These are phyloP conservation scores for Chytridium lagenaria DNA, from an alignment of 371 early-diverging fungal species.

Conservation along the genomic window DNA sequence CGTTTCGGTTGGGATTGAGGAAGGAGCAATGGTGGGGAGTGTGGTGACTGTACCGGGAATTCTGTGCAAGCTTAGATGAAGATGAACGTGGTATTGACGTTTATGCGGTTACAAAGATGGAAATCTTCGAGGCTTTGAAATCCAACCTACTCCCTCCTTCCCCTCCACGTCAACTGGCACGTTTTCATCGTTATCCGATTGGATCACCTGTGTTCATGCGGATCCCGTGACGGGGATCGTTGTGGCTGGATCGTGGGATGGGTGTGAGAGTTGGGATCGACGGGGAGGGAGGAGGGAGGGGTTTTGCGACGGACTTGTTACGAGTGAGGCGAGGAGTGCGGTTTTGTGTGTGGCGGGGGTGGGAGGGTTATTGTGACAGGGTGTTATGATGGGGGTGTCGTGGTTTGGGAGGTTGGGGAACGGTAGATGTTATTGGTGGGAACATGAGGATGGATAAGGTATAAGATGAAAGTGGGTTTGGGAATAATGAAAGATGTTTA, in stretches of 20 bases:
- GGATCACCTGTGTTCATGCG: constrained; percentile 30
- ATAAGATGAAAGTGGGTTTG: background rate
- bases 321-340: constrained; percentile 19
- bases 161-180: constrained; percentile 7
- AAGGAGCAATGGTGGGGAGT: constrained; percentile 8
- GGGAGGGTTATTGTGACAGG: constrained; percentile 24
- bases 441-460: background rate
- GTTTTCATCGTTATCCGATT: constrained; percentile 30
- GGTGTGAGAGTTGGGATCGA: constrained; percentile 31
- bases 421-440: too few species aligned
- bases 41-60: constrained; percentile 28
- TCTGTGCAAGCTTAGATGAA: constrained; percentile 19
- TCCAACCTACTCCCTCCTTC: background rate
- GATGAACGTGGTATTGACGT: constrained; percentile 9
- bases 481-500: background rate
- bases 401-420: constrained; percentile 29
- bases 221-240: constrained; percentile 24
- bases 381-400: constrained; percentile 29
- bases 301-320: constrained; percentile 23
- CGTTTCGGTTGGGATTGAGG: constrained; percentile 21
- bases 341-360: constrained; percentile 28
- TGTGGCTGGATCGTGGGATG: constrained; percentile 36
- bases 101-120: constrained; percentile 39
- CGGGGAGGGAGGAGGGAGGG: background rate
- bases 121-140: constrained; percentile 28